Percentiles rank a stretch among this genome's conserved stretches.
phyloP scores from a whole-genome alignment of 805 yeast species.

The Starmerella davenportii region DNA sequence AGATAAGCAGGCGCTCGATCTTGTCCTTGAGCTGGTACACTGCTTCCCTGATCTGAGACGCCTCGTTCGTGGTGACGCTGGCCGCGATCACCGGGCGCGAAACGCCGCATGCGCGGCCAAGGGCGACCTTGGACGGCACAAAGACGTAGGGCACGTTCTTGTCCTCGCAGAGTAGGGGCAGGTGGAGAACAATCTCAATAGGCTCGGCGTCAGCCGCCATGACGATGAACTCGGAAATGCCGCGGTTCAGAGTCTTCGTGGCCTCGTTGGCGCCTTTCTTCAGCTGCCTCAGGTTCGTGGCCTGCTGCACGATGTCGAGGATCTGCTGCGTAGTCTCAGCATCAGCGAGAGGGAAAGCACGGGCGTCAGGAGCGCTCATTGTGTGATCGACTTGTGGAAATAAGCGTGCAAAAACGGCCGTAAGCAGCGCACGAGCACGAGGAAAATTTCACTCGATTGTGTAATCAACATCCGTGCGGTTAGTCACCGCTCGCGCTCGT shows the following conservation, averaged over 20 bases:
- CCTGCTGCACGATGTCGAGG: slow-evolving; percentile 93
- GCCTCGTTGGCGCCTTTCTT: slow-evolving; percentile 99
- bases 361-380: slow-evolving; percentile 52
- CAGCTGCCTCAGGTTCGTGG: slow-evolving; percentile 92
- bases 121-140: slow-evolving; percentile 94
- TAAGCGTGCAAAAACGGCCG: too few relatives aligned
- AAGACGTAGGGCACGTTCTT: slow-evolving; percentile 98
- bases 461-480: too few relatives aligned
- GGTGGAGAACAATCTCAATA: slow-evolving; percentile 90
- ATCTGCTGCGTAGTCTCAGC: slow-evolving; percentile 90
- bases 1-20: slow-evolving; percentile 92
- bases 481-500: too few relatives aligned
- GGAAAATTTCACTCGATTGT: too few relatives aligned
- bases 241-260: slow-evolving; percentile 97
- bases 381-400: too few relatives aligned
- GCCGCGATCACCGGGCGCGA: slow-evolving; percentile 99
- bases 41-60: slow-evolving; percentile 92
- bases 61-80: slow-evolving; percentile 93
- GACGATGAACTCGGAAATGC: slow-evolving; percentile 96
- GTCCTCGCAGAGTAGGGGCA: slow-evolving; percentile 96
- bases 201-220: slow-evolving; percentile 99
- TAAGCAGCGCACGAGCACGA: too few relatives aligned
- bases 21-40: slow-evolving; percentile 95
- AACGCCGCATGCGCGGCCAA: slow-evolving; percentile 99
- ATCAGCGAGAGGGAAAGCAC: slow-evolving; percentile 98